Evolutionary conservation across 495 filamentous ascomycete species (phyloP).

Genomic region (Sordaria brevicollis): DNA sequence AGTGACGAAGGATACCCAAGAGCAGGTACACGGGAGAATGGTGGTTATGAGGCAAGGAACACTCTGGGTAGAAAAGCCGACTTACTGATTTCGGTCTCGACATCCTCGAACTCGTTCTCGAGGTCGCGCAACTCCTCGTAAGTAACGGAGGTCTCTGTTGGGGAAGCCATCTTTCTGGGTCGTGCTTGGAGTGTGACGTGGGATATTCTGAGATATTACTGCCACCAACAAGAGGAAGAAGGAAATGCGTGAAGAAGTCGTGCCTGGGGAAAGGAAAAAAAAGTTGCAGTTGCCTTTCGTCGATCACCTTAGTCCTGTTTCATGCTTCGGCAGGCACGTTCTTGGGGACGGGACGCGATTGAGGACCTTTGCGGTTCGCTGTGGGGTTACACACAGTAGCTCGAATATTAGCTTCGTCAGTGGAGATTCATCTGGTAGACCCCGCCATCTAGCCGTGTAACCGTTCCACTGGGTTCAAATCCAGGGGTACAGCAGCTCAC

Average conservation of each 20-base stretch:
- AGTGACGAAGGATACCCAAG: not conserved
- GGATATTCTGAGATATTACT: not conserved
- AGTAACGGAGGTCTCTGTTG: slow-evolving; percentile 32
- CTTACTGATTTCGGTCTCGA: slow-evolving; percentile 60
- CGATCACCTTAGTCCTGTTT: not conserved
- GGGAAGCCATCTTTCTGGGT: slow-evolving; percentile 1
- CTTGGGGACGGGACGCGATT: not conserved
- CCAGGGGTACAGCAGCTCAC: not conserved
- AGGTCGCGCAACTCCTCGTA: slow-evolving; percentile 51
- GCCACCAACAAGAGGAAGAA: not conserved
- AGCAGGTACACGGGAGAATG: not conserved
- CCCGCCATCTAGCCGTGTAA: not conserved
- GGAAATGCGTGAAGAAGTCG: not conserved
- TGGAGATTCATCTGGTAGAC: not conserved
- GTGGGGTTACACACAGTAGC: not conserved
- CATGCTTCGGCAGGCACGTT: not conserved
- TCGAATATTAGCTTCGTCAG: not conserved
- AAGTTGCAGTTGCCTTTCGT: not conserved
- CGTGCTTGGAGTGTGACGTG: not conserved
- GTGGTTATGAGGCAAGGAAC: not conserved
- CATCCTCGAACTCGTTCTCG: slow-evolving; percentile 61
- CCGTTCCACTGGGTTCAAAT: not conserved
- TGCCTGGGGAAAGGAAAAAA: not conserved
- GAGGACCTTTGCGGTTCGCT: not conserved
- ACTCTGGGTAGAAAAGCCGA: slow-evolving; percentile 4